Base-by-base conservation (phyloP, 2,329 filamentous ascomycete genomes). In the Diplodia mutila region DNA sequence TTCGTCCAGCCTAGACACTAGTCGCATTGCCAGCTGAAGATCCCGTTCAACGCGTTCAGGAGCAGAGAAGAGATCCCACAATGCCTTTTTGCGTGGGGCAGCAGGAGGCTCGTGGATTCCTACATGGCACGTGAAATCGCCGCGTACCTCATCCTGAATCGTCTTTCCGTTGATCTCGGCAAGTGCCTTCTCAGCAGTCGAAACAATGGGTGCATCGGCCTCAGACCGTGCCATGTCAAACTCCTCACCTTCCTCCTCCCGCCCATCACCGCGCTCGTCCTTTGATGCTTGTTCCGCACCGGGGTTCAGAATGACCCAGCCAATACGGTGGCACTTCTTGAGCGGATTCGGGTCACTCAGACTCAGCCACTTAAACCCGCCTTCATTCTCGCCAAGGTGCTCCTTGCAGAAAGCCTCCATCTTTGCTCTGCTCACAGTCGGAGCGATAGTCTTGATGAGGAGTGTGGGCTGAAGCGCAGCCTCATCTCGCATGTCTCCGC, bases 81-180 rank as follows among this genome's bases (percentile, higher is more conserved):
- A 82, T 0, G 94, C 94, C 82, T 98, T 98, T 84, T 97, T 97
- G 66, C 94, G 86, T 1, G 93, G 92, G 67, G 93, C 89, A 46
- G 86, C 86, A 2, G 94, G 93, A 4, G 95, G 94, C 69, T 93
- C 93, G 79, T 99, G 95, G 25, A 99, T 91, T 69, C 95, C 95
- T 61, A 98, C 95, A 75, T 99, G 95, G 76, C 95, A 97, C 34
- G 94, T 94, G 78, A 99, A 99, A 77, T 99, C 95, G 49, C 95
- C 95, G 63, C 94, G 91, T 57, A 91, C 89, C 72, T 97, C 91
- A 75, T 99, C 95, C 74, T 97, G 93, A 69, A 99, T 97, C 0
- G 93, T 97, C 83, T 99, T 98, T 72, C 94, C 93, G 74, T 99
- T 98, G 73, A 99, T 90, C n/a, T 93, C 92, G 69, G 95, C 93